phyloP scores from a whole-genome alignment of 2,329 filamentous ascomycete species.

The Hymenoscyphus occultus region DNA sequence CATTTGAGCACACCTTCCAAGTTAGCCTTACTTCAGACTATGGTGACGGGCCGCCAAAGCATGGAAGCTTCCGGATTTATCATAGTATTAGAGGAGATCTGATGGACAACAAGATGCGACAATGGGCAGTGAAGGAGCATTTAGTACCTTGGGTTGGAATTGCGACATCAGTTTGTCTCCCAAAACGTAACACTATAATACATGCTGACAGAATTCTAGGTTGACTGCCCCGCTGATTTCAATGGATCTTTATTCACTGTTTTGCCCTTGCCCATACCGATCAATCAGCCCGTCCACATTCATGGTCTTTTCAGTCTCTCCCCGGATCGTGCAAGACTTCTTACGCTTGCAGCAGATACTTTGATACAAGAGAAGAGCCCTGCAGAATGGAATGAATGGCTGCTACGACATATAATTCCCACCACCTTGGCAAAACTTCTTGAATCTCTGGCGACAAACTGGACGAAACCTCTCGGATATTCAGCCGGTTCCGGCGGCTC shows the following conservation, averaged over 20 bases:
- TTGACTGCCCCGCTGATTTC: neutral
- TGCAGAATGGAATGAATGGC: constrained; percentile 34
- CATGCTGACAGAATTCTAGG: neutral
- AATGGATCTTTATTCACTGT: constrained; percentile 35
- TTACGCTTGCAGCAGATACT: constrained; percentile 27
- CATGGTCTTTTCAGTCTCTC: constrained; percentile 38
- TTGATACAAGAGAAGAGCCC: constrained; percentile 27
- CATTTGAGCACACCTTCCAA: constrained; percentile 27
- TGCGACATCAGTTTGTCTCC: constrained; percentile 30
- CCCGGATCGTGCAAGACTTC: constrained; percentile 35
- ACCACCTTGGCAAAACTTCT: constrained; percentile 32
- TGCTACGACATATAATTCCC: constrained; percentile 30
- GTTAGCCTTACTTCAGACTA: constrained; percentile 13
- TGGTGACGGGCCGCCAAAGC: neutral
- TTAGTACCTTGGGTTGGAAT: constrained; percentile 38
- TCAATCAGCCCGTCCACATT: constrained; percentile 37
- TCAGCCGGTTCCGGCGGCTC: too few species aligned
- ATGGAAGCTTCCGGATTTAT: constrained; percentile 30
- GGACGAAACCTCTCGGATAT: constrained; percentile 2
- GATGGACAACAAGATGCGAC: constrained; percentile 25
- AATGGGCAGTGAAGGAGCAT: constrained; percentile 34
- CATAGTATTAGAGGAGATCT: constrained; percentile 30
- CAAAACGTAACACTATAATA: neutral
- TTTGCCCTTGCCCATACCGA: constrained; percentile 35
- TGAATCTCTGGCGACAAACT: constrained; percentile 2